Evolutionary conservation across 768 basidiomycete species (phyloP), one percentile per base, ranked within the genome.

Genomic region (Mycena olivaceomarginata): DNA sequence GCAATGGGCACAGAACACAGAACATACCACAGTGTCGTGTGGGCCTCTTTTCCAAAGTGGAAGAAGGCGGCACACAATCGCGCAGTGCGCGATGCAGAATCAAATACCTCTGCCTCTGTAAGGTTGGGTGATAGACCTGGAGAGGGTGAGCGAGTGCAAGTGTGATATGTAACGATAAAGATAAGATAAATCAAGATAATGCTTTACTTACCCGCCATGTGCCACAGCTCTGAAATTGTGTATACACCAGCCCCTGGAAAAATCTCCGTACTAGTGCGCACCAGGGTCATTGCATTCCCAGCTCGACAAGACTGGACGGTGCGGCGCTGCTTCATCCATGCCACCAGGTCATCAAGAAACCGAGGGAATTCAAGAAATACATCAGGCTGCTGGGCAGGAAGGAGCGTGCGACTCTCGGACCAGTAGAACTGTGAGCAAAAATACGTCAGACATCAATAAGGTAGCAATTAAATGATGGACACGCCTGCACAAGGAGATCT

Each of bases 351-450:
- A 5, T 66, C 43, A 16, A 66, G 45, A 18, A 66, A 66, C 5
- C 65, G 45, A 16, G 45, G 65, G 15, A 66, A 66, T 8, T 66
- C 65, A 8, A 66, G 22, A 25, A 46, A 66, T 4, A 66, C 65
- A 37, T 66, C 65, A 10, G 65, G 65, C 65, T 66, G 65, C 37
- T 13, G 20, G 43, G 65, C 65, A n/a, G n/a, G n/a, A 5, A 37
- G 65, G 39, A n/a, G n/a, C n/a, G 22, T 3, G 8, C 65, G 45
- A 5, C 2, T 48, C 25, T 48, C 25, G n/a, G 65, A n/a, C 65
- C 65, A 66, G 16, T 66, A 31, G 12, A 66, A 66, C 65, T 46
- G 65, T n/a, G n/a, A n/a, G n/a, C n/a, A n/a, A n/a, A n/a, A n/a
- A n/a, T n/a, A n/a, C n/a, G n/a, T n/a, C n/a, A n/a, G n/a, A n/a